Conservation (phyloP, 2,329 filamentous ascomycete genomes). For the Cladosporium sp. region DNA sequence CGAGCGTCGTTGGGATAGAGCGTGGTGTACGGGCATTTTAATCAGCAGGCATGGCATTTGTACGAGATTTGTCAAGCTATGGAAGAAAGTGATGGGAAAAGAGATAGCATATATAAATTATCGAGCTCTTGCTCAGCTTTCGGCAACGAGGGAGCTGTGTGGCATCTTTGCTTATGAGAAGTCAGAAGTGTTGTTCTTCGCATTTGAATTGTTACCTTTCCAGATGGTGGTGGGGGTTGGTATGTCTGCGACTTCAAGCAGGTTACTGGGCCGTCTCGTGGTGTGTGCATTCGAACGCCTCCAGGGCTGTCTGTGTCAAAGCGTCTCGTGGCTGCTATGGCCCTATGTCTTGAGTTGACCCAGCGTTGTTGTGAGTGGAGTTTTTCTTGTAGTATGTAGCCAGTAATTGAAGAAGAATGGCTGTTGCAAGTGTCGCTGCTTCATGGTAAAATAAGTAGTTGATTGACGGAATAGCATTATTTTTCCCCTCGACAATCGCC, state of each 20-base stretch:
- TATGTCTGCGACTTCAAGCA: not conserved
- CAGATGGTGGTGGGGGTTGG: not conserved
- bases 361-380: not conserved
- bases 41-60: not conserved
- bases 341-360: not conserved
- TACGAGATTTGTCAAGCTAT: not conserved
- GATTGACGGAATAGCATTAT: not conserved
- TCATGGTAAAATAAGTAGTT: not conserved
- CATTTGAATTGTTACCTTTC: not conserved
- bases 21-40: not conserved
- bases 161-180: not conserved
- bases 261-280: not conserved
- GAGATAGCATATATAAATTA: not conserved
- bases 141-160: not conserved
- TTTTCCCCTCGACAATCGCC: not conserved
- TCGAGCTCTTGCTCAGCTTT: not conserved
- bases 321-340: not conserved
- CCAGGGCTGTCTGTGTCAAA: not conserved
- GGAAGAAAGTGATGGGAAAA: not conserved
- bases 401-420: not conserved
- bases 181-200: not conserved
- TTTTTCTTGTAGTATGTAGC: not conserved
- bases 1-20: slow-evolving; percentile 3
- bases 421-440: too few relatives aligned
- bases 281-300: not conserved